These are phyloP conservation scores for Dryadomyces quercivorus DNA, from an alignment of 2,329 filamentous ascomycete species.

Conservation along the genomic window DNA sequence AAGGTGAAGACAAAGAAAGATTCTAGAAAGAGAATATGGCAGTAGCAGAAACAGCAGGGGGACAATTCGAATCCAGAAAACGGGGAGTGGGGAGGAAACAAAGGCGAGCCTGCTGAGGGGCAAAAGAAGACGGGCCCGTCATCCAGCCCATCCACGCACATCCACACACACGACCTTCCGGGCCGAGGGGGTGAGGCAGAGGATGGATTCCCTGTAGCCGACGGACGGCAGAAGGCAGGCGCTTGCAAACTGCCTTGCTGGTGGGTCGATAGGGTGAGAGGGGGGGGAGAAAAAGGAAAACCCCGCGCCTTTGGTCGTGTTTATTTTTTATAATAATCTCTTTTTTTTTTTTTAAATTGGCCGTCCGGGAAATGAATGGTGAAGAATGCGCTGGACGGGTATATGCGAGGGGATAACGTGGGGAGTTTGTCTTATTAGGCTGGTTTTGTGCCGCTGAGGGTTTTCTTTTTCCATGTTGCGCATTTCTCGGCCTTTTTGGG, in stretches of 20 bases:
- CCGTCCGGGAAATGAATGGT: background rate
- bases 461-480: too few species aligned
- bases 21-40: background rate
- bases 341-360: background rate
- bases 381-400: background rate
- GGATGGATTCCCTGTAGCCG: background rate
- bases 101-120: background rate
- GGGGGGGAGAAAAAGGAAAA: background rate
- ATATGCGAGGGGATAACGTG: background rate
- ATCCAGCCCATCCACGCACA: background rate
- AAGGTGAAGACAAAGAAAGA: background rate
- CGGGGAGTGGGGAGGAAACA: background rate
- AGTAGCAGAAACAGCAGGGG: background rate
- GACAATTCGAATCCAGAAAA: background rate
- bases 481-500: too few species aligned
- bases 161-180: background rate
- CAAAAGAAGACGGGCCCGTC: background rate
- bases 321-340: background rate
- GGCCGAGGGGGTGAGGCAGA: background rate
- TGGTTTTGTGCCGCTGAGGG: too few species aligned
- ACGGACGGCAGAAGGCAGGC: background rate
- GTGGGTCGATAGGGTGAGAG: background rate
- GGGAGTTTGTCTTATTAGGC: background rate
- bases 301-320: background rate
- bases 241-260: background rate